Conservation (phyloP, 2,329 filamentous ascomycete species). For the Geosmithia flava region DNA sequence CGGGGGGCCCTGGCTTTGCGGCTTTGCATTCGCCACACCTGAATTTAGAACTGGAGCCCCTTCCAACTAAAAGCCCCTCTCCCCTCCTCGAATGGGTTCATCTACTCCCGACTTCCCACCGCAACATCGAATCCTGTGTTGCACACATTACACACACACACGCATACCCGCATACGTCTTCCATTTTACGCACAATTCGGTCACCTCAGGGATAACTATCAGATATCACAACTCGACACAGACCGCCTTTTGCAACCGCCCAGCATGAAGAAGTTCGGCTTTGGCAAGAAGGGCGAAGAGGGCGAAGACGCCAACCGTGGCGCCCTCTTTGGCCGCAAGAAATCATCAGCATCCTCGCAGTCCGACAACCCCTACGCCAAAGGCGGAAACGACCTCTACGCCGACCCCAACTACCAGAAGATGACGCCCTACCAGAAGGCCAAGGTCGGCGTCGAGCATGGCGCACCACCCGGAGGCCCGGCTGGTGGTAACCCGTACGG, state of each 20-base stretch:
- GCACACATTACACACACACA: no score
- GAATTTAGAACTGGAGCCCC: background rate
- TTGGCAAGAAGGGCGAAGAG: conserved; percentile 42
- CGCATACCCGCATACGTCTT: background rate
- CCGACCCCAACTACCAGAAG: conserved; percentile 32
- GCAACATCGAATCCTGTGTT: background rate
- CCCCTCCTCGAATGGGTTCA: background rate
- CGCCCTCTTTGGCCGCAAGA: conserved; percentile 43
- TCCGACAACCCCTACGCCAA: conserved; percentile 47
- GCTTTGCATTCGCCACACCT: background rate
- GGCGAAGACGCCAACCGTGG: conserved; percentile 33
- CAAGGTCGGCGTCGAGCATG: conserved; percentile 17
- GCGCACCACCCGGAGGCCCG: background rate
- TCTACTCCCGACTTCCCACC: background rate
- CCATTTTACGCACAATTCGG: background rate
- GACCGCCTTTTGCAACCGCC: background rate
- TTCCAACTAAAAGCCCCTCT: no score
- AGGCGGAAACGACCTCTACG: conserved; percentile 41
- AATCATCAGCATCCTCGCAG: conserved; percentile 28
- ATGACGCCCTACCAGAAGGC: conserved; percentile 33
- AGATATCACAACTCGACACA: background rate
- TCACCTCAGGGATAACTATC: background rate
- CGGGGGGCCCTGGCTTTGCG: background rate
- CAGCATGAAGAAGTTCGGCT: conserved; percentile 47
- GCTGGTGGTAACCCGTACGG: conserved; percentile 10